Conservation (phyloP, 768 basidiomycete species). For the Vararia minispora region DNA sequence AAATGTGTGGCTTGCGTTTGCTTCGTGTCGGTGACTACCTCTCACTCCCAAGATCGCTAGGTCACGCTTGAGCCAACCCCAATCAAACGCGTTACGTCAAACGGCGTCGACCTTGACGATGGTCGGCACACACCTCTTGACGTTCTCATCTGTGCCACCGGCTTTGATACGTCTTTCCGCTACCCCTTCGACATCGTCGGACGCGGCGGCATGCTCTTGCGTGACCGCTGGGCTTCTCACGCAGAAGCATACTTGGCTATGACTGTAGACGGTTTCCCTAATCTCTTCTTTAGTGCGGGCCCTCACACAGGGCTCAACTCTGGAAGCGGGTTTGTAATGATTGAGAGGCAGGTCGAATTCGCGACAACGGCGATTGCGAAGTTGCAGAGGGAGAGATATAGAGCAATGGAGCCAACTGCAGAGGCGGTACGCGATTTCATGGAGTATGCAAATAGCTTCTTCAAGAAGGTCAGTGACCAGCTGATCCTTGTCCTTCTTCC, state of each 20-base stretch:
- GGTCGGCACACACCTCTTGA: constrained; percentile 45
- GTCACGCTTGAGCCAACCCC: constrained; percentile 33
- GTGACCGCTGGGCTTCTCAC: constrained; percentile 42
- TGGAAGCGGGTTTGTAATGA: constrained; percentile 40
- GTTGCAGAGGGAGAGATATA: constrained; percentile 50
- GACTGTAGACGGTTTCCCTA: constrained; percentile 59
- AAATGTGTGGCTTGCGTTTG: constrained; percentile 30
- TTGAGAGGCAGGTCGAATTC: constrained; percentile 50
- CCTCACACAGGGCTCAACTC: constrained; percentile 47
- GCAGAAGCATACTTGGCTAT: constrained; percentile 49
- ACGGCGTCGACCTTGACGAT: constrained; percentile 45
- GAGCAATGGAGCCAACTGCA: constrained; percentile 46
- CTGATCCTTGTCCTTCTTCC: background rate
- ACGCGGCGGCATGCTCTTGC: constrained; percentile 38
- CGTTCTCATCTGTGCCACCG: constrained; percentile 52
- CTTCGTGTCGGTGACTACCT: background rate
- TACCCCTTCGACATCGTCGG: constrained; percentile 43
- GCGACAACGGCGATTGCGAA: constrained; percentile 43
- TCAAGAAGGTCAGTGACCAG: constrained; percentile 27
- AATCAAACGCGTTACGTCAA: constrained; percentile 41
- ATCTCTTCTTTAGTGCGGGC: constrained; percentile 49
- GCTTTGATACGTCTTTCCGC: constrained; percentile 40
- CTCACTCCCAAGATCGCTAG: constrained; percentile 26
- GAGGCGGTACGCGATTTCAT: constrained; percentile 56
- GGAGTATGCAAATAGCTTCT: constrained; percentile 38